Conservation (phyloP, 1,139 yeast species). For the Keqinozyma sinolaborantium region DNA sequence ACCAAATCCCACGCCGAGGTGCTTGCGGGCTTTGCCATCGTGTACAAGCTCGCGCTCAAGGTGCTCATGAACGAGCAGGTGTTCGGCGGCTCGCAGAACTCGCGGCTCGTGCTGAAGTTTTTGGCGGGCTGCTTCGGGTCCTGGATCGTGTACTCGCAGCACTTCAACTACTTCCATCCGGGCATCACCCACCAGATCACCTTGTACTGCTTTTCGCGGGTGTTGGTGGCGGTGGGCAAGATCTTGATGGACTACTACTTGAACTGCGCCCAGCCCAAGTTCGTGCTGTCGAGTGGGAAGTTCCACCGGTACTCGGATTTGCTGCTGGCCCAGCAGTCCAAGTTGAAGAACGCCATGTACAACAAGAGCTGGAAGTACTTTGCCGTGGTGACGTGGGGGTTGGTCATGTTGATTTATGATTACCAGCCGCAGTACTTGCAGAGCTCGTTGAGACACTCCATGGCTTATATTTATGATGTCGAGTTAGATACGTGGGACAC, state of each 20-base stretch:
- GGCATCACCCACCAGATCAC: conserved; percentile 60
- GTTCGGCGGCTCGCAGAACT: conserved; percentile 30
- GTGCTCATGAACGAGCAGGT: conserved; percentile 30
- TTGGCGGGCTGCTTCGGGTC: conserved; percentile 67
- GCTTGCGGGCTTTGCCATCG: conserved; percentile 62
- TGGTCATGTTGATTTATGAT: conserved; percentile 70
- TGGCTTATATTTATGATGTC: conserved; percentile 69
- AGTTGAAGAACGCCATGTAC: conserved; percentile 31
- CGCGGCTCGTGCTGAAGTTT: conserved; percentile 37
- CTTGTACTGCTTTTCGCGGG: conserved; percentile 59
- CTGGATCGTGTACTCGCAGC: conserved; percentile 62
- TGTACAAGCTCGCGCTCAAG: conserved; percentile 47
- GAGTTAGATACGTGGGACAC: conserved; percentile 40
- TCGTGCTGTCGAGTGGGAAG: conserved; percentile 15
- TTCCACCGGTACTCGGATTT: conserved; percentile 22
- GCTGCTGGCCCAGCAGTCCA: conserved; percentile 28
- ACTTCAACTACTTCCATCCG: conserved; percentile 40
- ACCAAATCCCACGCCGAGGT: conserved; percentile 66
- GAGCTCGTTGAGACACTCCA: conserved; percentile 62
- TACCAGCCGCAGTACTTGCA: conserved; percentile 63
- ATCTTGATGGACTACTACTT: conserved; percentile 38
- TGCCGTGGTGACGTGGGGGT: conserved; percentile 73
- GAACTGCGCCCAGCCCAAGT: conserved; percentile 33
- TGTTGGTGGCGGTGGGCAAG: conserved; percentile 51
- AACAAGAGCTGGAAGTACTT: conserved; percentile 58